A percentile compares a stretch with the other conserved stretches of the same genome.
Conservation (phyloP, 2,329 filamentous ascomycete genomes). For the Clathrospora elynae region DNA sequence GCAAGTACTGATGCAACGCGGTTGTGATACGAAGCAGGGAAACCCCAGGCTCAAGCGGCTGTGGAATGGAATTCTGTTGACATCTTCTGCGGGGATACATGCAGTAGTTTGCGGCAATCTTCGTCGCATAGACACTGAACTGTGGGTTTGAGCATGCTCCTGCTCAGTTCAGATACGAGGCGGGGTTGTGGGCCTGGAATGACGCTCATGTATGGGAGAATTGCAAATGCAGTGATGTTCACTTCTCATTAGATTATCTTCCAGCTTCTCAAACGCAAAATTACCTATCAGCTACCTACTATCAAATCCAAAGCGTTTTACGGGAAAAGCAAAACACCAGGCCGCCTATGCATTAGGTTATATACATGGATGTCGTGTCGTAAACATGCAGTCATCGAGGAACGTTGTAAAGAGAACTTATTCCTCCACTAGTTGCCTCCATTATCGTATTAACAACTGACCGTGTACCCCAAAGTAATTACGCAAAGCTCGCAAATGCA, state of each 20-base stretch:
- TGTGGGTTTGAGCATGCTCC: too few species aligned
- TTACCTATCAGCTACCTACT: too few species aligned
- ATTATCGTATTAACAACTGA: slow-evolving; percentile 5
- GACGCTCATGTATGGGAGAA: not conserved
- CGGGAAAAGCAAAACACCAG: slow-evolving; percentile 2
- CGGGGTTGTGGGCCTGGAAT: not conserved
- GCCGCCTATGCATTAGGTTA: slow-evolving; percentile 6
- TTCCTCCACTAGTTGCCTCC: slow-evolving; percentile 9
- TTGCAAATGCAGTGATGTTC: too few species aligned
- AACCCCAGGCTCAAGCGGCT: too few species aligned
- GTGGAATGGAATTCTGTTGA: too few species aligned
- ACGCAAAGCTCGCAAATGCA: slow-evolving; percentile 5
- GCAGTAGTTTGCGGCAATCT: too few species aligned
- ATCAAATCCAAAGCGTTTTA: too few species aligned
- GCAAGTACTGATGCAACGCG: too few species aligned
- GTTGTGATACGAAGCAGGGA: too few species aligned
- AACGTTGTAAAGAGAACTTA: slow-evolving; percentile 11
- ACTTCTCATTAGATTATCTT: not conserved
- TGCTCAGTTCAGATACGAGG: not conserved
- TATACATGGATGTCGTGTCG: slow-evolving; percentile 10
- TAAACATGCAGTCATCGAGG: slow-evolving; percentile 13
- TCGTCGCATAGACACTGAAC: too few species aligned
- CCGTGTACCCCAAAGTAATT: not conserved
- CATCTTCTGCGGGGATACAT: too few species aligned
- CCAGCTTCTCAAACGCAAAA: not conserved